Evolutionary conservation across 2,329 filamentous ascomycete genomes (phyloP).

Genomic region (Calonectria henricotiae): DNA sequence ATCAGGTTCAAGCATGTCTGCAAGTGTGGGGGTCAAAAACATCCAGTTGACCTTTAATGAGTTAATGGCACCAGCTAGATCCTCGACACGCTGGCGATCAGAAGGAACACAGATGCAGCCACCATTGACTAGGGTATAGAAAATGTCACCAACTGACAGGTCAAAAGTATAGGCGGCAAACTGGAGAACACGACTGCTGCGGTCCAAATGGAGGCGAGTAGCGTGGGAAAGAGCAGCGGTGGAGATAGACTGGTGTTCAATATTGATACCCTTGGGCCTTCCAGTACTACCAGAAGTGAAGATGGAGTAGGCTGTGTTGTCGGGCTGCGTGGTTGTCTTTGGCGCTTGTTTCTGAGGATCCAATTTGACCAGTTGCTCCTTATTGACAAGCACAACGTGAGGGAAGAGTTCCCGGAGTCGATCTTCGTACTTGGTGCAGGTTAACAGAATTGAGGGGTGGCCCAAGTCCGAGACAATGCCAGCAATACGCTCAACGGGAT

Average conservation of each 20-base stretch:
- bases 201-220: not conserved
- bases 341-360: not conserved
- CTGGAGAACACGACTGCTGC: conserved; percentile 14
- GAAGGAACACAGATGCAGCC: not conserved
- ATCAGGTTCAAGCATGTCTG: conserved; percentile 15
- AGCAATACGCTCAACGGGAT: conserved; percentile 6
- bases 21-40: conserved; percentile 12
- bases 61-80: not conserved
- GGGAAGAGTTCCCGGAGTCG: conserved; percentile 1
- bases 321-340: conserved; percentile 5
- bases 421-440: not conserved
- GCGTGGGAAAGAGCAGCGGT: conserved; percentile 9
- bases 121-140: conserved; percentile 10
- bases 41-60: conserved; percentile 13
- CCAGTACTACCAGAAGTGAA: conserved; percentile 8
- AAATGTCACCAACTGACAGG: conserved; percentile 6
- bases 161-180: conserved; percentile 14
- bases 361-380: not conserved
- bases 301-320: conserved; percentile 15
- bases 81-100: conserved; percentile 15
- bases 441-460: not conserved
- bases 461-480: conserved; percentile 13
- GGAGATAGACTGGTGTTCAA: conserved; percentile 12
- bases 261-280: conserved; percentile 22
- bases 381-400: conserved; percentile 5